Evolutionary conservation across 2,329 filamentous ascomycete species (phyloP).

Genomic region (Neofusicoccum sp.): DNA sequence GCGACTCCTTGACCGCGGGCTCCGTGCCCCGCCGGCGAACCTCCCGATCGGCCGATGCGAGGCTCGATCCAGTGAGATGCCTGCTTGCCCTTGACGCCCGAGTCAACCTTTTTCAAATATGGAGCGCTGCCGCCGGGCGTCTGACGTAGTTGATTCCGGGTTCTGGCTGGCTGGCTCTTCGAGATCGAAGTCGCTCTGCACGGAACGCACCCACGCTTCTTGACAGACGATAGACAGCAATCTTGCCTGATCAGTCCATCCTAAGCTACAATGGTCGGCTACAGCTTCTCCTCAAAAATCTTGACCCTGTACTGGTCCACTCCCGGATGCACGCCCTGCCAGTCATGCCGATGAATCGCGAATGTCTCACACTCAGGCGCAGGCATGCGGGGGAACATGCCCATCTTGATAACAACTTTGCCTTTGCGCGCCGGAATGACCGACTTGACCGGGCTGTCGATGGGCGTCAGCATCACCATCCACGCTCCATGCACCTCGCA

Average conservation of each 20-base stretch:
- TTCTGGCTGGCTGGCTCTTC: no score
- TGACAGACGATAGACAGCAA: no score
- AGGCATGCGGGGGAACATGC: conserved; percentile 53
- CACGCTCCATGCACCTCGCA: neutral
- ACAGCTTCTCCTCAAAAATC: conserved; percentile 42
- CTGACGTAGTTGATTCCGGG: no score
- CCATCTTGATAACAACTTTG: conserved; percentile 55
- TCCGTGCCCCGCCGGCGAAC: no score
- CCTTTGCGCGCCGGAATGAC: conserved; percentile 37
- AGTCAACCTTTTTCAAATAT: no score
- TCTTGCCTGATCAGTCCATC: neutral
- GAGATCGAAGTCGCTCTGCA: no score
- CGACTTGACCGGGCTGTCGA: conserved; percentile 50
- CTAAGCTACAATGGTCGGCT: conserved; percentile 22
- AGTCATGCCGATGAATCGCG: conserved; percentile 46
- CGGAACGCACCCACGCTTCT: no score
- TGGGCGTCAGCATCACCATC: conserved; percentile 27
- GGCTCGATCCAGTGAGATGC: no score
- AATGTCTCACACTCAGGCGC: conserved; percentile 51
- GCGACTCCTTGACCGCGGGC: no score
- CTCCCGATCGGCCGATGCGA: no score
- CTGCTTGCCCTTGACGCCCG: no score
- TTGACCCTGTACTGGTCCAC: conserved; percentile 44
- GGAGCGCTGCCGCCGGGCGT: no score
- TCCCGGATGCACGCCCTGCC: conserved; percentile 45